Evolutionary conservation across 2,329 filamentous ascomycete species (phyloP).

Genomic region (Colletotrichum scovillei): DNA sequence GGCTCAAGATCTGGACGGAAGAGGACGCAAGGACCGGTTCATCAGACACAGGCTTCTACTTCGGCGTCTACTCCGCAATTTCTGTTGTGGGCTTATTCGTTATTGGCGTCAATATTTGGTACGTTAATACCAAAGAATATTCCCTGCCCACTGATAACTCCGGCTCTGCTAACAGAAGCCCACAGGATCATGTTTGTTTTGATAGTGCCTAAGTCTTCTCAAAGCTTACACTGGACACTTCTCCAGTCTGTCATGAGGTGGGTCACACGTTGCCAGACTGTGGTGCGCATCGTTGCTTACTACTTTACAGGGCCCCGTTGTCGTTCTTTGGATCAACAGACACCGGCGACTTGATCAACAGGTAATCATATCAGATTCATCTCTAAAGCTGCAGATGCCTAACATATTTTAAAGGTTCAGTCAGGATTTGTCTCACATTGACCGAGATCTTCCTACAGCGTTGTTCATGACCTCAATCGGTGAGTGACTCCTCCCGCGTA

Average conservation of each 20-base stretch:
- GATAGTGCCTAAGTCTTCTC: constrained; percentile 16
- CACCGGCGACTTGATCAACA: constrained; percentile 37
- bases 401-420: constrained; percentile 36
- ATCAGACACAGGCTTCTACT: constrained; percentile 40
- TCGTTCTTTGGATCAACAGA: constrained; percentile 40
- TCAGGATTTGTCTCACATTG: constrained; percentile 41
- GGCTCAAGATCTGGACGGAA: constrained; percentile 36
- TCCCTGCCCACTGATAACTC: accelerated
- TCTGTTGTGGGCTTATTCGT: constrained; percentile 10
- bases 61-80: constrained; percentile 37
- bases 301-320: background rate
- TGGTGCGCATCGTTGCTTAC: background rate
- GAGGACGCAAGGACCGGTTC: constrained; percentile 28
- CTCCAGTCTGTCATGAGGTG: constrained; percentile 24
- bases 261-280: background rate
- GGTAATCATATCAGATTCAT: background rate
- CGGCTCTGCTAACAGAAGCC: background rate
- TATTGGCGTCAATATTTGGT: constrained; percentile 15
- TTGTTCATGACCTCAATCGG: constrained; percentile 20
- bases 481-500: background rate
- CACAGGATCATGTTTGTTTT: constrained; percentile 24
- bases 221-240: constrained; percentile 17
- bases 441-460: constrained; percentile 37
- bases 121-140: background rate
- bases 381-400: background rate